Evolutionary conservation across 352 stramenopile species (phyloP).

Genomic region (Detonula confervacea): DNA sequence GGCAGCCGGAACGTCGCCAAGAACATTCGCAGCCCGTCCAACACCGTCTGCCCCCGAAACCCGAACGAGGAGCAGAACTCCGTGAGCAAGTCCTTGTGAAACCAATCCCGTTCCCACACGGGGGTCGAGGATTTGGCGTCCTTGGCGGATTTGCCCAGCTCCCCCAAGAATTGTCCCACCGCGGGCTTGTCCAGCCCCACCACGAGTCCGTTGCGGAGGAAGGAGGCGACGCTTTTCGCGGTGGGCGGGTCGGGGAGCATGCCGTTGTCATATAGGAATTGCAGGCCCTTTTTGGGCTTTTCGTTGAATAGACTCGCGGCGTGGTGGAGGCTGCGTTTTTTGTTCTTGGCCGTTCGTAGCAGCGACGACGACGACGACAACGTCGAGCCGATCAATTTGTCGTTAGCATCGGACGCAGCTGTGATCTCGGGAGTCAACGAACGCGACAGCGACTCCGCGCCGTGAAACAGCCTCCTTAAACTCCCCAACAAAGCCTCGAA

Average conservation of each 20-base stretch:
- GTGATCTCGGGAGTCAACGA: too few relatives aligned
- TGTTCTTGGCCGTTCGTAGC: conserved; percentile 68
- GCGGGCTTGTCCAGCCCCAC: conserved; percentile 91
- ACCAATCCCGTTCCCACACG: conserved; percentile 74
- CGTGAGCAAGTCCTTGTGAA: conserved; percentile 78
- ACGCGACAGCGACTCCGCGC: conserved; percentile 56
- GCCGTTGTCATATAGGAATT: conserved; percentile 70
- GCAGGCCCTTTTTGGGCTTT: conserved; percentile 75
- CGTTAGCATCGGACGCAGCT: too few relatives aligned
- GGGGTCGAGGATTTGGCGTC: conserved; percentile 88
- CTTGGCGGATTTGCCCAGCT: conserved; percentile 90
- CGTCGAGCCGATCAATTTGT: not conserved
- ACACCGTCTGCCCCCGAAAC: conserved; percentile 90
- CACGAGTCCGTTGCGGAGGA: conserved; percentile 93
- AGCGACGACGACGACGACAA: conserved; percentile 12
- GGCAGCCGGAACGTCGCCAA: conserved; percentile 95
- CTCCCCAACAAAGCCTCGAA: conserved; percentile 72
- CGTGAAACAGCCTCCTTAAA: conserved; percentile 71
- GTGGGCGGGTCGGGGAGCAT: conserved; percentile 73
- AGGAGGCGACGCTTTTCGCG: conserved; percentile 88
- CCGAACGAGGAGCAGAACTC: conserved; percentile 92
- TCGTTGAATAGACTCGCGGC: conserved; percentile 79
- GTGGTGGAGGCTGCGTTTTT: conserved; percentile 68
- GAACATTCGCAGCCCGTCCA: conserved; percentile 94
- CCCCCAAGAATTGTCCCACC: conserved; percentile 97